Percentiles rank a stretch among this genome's conserved stretches.
phyloP scores from a whole-genome alignment of 805 yeast genomes.

The Hanseniaspora vineae region DNA sequence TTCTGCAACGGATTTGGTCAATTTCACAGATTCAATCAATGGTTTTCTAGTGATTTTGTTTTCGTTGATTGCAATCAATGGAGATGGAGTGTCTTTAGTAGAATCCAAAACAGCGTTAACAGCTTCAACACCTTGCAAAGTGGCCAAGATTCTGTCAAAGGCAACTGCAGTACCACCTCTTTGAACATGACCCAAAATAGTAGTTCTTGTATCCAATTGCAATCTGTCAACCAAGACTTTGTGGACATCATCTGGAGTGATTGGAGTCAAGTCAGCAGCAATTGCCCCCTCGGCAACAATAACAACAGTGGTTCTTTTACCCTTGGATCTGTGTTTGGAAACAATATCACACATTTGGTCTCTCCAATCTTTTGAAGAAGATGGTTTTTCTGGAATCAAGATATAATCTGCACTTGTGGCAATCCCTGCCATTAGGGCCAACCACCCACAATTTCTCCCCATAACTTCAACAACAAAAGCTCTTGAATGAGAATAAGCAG shows the following conservation, averaged over 20 bases:
- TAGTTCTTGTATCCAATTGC: constrained; percentile 88
- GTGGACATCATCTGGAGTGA: constrained; percentile 69
- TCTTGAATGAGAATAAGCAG: constrained; percentile 93
- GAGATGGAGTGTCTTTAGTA: constrained; percentile 87
- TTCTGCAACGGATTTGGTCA: constrained; percentile 80
- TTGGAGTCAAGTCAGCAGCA: constrained; percentile 66
- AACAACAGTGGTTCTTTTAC: constrained; percentile 89
- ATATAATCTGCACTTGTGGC: constrained; percentile 93
- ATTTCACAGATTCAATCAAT: constrained; percentile 76
- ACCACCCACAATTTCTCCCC: constrained; percentile 99
- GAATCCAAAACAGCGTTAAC: constrained; percentile 81
- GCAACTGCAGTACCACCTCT: constrained; percentile 99
- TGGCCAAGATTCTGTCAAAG: constrained; percentile 79
- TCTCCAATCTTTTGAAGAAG: constrained; percentile 61
- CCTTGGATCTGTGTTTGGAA: constrained; percentile 65
- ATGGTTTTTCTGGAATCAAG: constrained; percentile 90
- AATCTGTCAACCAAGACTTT: constrained; percentile 61
- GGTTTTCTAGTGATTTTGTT: constrained; percentile 79
- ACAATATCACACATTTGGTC: constrained; percentile 67
- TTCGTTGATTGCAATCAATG: constrained; percentile 82
- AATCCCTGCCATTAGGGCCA: constrained; percentile 93
- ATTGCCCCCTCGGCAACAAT: constrained; percentile 98
- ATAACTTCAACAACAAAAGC: constrained; percentile 97
- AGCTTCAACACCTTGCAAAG: constrained; percentile 96
- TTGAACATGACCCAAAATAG: constrained; percentile 95